Conservation (phyloP, 2,329 filamentous ascomycete genomes). For the Simplicillium aogashimaense region DNA sequence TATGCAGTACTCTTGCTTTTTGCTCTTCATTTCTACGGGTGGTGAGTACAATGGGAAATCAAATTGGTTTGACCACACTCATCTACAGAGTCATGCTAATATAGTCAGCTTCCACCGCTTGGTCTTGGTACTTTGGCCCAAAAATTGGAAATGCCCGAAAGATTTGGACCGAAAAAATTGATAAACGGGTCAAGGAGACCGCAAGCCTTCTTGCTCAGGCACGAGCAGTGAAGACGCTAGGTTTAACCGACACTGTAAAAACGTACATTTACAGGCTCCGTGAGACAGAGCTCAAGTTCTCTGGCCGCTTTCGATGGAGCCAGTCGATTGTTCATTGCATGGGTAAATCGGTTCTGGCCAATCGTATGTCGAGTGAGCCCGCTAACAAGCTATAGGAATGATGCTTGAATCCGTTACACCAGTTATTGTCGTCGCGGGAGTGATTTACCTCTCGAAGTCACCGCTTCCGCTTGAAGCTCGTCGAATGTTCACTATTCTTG, state of each 20-base stretch:
- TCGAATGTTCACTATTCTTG: neutral
- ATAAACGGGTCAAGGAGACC: constrained; percentile 1
- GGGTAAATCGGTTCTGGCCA: neutral
- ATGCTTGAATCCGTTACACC: neutral
- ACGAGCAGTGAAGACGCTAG: constrained; percentile 1
- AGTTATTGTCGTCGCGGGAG: constrained; percentile 1
- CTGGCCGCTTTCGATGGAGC: neutral
- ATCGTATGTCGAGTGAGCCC: neutral
- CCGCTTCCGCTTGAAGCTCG: neutral
- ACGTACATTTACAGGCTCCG: neutral
- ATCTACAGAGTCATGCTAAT: neutral
- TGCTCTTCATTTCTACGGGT: neutral
- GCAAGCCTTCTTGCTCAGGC: constrained; percentile 3
- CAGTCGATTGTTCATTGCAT: neutral
- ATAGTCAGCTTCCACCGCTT: neutral
- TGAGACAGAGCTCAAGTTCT: neutral
- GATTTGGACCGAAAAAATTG: neutral
- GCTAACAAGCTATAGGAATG: neutral
- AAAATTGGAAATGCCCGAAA: neutral
- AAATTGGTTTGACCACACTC: neutral
- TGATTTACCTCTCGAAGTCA: neutral
- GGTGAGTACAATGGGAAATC: neutral
- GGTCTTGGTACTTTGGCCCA: neutral
- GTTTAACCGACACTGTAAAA: neutral
- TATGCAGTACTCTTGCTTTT: neutral